Conservation (phyloP, 1,284 basidiomycete species). For the Ceratobasidium sp. region DNA sequence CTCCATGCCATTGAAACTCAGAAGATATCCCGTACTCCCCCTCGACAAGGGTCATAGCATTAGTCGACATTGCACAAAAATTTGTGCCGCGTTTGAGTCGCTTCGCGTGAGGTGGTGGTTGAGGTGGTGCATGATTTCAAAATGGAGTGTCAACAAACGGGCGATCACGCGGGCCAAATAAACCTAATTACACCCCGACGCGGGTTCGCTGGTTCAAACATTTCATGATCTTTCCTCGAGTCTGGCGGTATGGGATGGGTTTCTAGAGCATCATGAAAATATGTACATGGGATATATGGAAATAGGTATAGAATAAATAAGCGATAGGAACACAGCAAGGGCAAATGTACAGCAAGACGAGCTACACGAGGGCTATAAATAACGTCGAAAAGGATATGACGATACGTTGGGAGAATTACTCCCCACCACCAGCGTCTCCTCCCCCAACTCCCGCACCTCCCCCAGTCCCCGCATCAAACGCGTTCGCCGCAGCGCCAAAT, state of each 20-base stretch:
- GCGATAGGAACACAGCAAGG: too few species aligned
- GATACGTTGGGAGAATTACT: background rate
- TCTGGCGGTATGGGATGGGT: background rate
- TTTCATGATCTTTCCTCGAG: background rate
- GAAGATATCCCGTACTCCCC: slow-evolving; percentile 38
- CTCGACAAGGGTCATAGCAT: background rate
- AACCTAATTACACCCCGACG: slow-evolving; percentile 3
- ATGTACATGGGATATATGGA: too few species aligned
- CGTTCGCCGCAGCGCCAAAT: slow-evolving; percentile 9
- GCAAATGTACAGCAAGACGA: too few species aligned
- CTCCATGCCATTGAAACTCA: slow-evolving; percentile 61
- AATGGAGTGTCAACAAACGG: background rate
- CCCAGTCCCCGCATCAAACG: background rate
- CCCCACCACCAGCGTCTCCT: slow-evolving; percentile 14
- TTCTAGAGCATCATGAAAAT: too few species aligned
- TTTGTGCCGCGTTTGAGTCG: background rate
- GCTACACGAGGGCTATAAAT: too few species aligned
- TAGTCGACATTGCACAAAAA: slow-evolving; percentile 8
- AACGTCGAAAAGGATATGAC: too few species aligned
- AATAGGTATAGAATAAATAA: too few species aligned
- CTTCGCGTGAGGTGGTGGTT: background rate
- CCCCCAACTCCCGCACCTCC: slow-evolving; percentile 5
- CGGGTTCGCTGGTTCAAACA: background rate
- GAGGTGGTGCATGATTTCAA: slow-evolving; percentile 22
- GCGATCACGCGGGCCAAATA: slow-evolving; percentile 13